Percentiles rank a stretch among this genome's conserved stretches.
These are phyloP conservation scores for Trichosphaerium sp. DNA, from an alignment of 78 protist genomes.

Conservation along the genomic window DNA sequence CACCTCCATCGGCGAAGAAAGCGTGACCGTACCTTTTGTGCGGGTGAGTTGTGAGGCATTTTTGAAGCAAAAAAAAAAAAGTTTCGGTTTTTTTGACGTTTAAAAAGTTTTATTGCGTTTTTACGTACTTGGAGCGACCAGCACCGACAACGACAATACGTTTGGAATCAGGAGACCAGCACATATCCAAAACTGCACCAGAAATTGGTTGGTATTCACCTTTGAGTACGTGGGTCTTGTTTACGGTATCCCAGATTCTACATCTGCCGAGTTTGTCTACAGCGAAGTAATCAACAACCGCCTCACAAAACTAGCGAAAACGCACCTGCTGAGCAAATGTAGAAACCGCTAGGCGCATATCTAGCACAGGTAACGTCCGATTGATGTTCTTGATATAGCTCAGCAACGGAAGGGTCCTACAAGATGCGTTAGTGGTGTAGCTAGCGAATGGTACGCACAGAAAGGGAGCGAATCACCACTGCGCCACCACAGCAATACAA, in stretches of 20 bases:
- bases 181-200: slow-evolving; percentile 74
- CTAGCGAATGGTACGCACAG: background rate
- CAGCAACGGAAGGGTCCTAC: slow-evolving; percentile 19
- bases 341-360: slow-evolving; percentile 77
- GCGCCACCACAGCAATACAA: slow-evolving; percentile 57
- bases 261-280: slow-evolving; percentile 66
- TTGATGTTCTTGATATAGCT: slow-evolving; percentile 75
- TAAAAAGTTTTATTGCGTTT: no score
- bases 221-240: slow-evolving; percentile 71
- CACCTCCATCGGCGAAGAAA: slow-evolving; percentile 72
- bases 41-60: no score
- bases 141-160: slow-evolving; percentile 88
- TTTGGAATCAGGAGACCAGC: slow-evolving; percentile 82
- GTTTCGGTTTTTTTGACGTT: no score
- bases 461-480: slow-evolving; percentile 61
- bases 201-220: slow-evolving; percentile 35
- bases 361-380: slow-evolving; percentile 64
- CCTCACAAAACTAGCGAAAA: background rate
- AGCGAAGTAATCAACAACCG: background rate
- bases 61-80: no score
- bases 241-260: slow-evolving; percentile 82
- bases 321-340: slow-evolving; percentile 76
- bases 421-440: background rate
- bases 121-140: no score
- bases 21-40: slow-evolving; percentile 15